Evolutionary conservation across 164 flowering plant species (phyloP), one percentile per base, ranked within the genome.

Genomic region (Vitis rupestris): DNA sequence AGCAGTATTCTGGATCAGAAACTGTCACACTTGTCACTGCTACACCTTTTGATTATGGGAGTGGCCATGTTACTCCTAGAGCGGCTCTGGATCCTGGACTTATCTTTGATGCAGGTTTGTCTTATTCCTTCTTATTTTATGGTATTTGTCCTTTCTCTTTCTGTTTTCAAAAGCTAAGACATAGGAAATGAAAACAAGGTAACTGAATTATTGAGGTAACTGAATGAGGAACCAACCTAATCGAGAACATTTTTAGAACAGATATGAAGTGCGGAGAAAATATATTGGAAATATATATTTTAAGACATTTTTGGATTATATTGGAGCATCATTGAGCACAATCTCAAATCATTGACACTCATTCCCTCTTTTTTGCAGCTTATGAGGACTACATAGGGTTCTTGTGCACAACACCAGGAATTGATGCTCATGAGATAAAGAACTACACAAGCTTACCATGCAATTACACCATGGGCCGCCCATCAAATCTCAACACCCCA

Each of bases 1-100:
- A 90, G 74, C 92, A 90, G 65, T 95, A 81, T 67, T 86, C 98
- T 58, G 91, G 88, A 53, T 80, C 88, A 23, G 92, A 91, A 80
- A 69, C 83, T 50, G 59, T 85, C 79, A 85, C 86, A 49, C 74
- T 90, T 44, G 97, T 85, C 23, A 57, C 76, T 3, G 99, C 92
- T 8, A 93, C 98, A 17, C 99, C 99, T 65, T 93, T 96, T 77
- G 99, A 96, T 73, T 93, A 81, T 76, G 99, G 99, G 17, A 87
- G 97, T 81, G 98, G 99, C 51, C 97, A 92, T 81, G 97, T 96
- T 31, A 83, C 85, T 75, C 98, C 99, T 15, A 81, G 86, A 79
- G 98, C 97, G 58, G 96, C 99, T 54, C 75, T 96, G 54, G 93
- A 96, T 77, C 99, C 98, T 14, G 98, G 99, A 65, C 95, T 96